These are phyloP conservation scores for Suillus fuscotomentosus DNA, from an alignment of 768 basidiomycete species.

Conservation along the genomic window DNA sequence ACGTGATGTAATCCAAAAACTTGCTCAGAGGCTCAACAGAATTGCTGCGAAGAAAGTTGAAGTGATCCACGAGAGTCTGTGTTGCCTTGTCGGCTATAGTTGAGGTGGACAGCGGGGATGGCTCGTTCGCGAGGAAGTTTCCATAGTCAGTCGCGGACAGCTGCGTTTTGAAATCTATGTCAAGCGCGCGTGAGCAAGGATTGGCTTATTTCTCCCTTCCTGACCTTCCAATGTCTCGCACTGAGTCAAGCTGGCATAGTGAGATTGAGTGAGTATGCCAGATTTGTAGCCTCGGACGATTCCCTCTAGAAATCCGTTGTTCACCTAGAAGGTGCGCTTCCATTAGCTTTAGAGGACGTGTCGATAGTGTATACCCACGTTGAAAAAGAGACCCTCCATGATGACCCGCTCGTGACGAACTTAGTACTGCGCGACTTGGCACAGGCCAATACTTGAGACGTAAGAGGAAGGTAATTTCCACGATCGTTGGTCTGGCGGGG, in stretches of 20 bases:
- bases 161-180: conserved; percentile 89
- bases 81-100: conserved; percentile 98
- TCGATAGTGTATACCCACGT: conserved; percentile 46
- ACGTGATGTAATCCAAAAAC: conserved; percentile 99
- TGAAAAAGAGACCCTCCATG: conserved; percentile 91
- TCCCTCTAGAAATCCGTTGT: conserved; percentile 75
- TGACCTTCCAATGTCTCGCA: conserved; percentile 93
- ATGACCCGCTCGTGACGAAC: background rate
- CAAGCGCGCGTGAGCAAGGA: conserved; percentile 5
- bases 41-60: conserved; percentile 90
- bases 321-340: conserved; percentile 49
- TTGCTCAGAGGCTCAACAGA: conserved; percentile 87
- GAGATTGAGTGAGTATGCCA: conserved; percentile 83
- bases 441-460: background rate
- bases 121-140: conserved; percentile 96
- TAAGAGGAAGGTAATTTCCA: conserved; percentile 22
- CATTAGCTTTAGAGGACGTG: conserved; percentile 4
- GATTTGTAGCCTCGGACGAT: conserved; percentile 92
- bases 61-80: conserved; percentile 93
- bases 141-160: conserved; percentile 97
- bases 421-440: background rate
- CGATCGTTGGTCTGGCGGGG: background rate
- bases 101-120: conserved; percentile 88
- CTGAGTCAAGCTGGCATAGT: conserved; percentile 92
- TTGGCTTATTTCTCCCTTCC: background rate